Evolutionary conservation across 108 stramenopile genomes (phyloP), one percentile per base, ranked within the genome.

Genomic region (Cyclotella choctawhatcheeana): DNA sequence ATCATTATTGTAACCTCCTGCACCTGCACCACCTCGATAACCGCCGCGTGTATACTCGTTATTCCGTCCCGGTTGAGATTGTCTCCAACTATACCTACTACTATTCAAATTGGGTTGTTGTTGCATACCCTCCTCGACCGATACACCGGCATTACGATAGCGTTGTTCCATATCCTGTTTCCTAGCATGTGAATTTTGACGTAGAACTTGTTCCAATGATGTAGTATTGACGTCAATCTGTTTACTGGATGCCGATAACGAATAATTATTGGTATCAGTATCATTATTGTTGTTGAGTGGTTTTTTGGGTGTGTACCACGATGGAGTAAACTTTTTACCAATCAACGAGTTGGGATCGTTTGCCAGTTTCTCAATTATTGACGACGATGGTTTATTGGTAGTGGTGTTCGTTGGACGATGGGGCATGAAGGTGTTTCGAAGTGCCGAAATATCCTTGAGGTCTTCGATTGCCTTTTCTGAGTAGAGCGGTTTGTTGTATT

Each of bases 61-160:
- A 18, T 47, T 69, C 30, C 10, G 35, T 17, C 56, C 34, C 12
- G 25, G 56, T 8, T 29, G 51, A 24, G n/a, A 58, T 61, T 47
- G 55, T 30, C 55, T 27, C 55, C 55, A 56, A n/a, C 18, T 56
- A n/a, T 56, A 56, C 10, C 4, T 48, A n/a, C 16, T 10, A 4
- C 17, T 17, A 30, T 56, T n/a, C n/a, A n/a, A n/a, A n/a, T n/a
- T n/a, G n/a, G n/a, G n/a, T n/a, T n/a, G n/a, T n/a, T n/a, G n/a
- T n/a, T n/a, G n/a, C n/a, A n/a, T n/a, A n/a, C n/a, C n/a, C n/a
- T n/a, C n/a, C n/a, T n/a, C n/a, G n/a, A n/a, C n/a, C n/a, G n/a
- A n/a, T n/a, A n/a, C 69, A n/a, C 74, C 74, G 1, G 79, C 74
- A 56, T 75, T 76, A 16, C 33, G 69, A 35, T 63, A 76, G 4